Conservation (phyloP, 352 stramenopile species). For the Globisporangium canariense region DNA sequence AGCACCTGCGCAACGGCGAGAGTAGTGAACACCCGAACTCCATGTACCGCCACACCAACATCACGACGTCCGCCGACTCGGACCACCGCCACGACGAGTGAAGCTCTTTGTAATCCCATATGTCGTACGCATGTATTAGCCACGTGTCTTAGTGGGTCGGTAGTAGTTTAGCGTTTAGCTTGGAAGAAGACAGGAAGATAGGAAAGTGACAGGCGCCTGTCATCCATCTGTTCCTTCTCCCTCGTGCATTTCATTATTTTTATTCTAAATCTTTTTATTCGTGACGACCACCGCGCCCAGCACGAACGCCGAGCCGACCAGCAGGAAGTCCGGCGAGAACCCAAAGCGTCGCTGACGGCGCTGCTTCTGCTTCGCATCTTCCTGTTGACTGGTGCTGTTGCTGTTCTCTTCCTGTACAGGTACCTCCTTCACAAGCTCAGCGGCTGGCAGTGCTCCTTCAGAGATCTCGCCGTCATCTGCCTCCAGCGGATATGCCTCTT, state of each 20-base stretch:
- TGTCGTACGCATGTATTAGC: background rate
- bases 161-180: background rate
- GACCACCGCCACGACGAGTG: constrained; percentile 2
- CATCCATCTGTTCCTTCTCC: background rate
- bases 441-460: background rate
- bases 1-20: constrained; percentile 33
- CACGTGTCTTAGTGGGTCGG: background rate
- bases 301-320: constrained; percentile 18
- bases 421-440: background rate
- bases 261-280: constrained; percentile 40
- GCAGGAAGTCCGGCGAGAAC: constrained; percentile 47
- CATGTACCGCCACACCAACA: constrained; percentile 33
- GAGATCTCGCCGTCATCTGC: background rate
- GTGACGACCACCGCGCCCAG: constrained; percentile 31
- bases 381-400: background rate
- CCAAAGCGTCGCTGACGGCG: constrained; percentile 24
- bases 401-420: background rate
- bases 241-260: constrained; percentile 13
- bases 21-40: constrained; percentile 44
- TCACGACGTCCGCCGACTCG: constrained; percentile 9
- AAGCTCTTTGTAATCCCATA: background rate
- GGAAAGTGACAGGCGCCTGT: background rate
- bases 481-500: constrained; percentile 72
- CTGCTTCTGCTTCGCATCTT: background rate
- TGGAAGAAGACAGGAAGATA: background rate